Percentiles rank a stretch among this genome's conserved stretches.
Evolutionary conservation across 441 rosid species (phyloP).

Genomic region (Pelargonium myrrhifolium): DNA sequence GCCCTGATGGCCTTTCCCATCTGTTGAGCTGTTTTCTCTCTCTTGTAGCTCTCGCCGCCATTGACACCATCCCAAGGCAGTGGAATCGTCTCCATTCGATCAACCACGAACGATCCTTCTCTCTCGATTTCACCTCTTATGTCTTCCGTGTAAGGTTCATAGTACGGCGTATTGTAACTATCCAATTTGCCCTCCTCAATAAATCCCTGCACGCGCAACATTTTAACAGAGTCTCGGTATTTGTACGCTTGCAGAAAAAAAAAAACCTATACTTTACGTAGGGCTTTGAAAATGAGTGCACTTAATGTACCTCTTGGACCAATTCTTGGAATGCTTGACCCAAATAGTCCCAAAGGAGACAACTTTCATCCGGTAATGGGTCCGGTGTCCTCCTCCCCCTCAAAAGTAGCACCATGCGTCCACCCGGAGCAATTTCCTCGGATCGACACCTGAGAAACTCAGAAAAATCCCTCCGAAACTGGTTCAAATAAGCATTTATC

Average conservation of each 20-base stretch:
- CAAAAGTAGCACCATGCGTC: slow-evolving; percentile 34
- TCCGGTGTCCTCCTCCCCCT: slow-evolving; percentile 30
- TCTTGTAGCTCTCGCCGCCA: slow-evolving; percentile 21
- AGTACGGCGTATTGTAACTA: slow-evolving; percentile 29
- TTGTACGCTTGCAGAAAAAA: no score
- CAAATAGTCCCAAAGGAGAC: slow-evolving; percentile 40
- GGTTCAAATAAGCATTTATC: slow-evolving; percentile 26
- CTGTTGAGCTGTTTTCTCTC: slow-evolving; percentile 24
- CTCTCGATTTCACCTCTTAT: slow-evolving; percentile 27
- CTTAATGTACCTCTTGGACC: slow-evolving; percentile 26
- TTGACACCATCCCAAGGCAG: slow-evolving; percentile 30
- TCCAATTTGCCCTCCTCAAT: slow-evolving; percentile 33
- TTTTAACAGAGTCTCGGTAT: no score
- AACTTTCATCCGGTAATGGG: slow-evolving; percentile 28
- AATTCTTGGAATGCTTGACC: slow-evolving; percentile 39
- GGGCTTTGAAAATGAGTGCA: no score
- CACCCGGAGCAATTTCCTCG: slow-evolving; percentile 28
- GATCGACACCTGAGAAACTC: slow-evolving; percentile 30
- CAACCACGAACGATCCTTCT: slow-evolving; percentile 32
- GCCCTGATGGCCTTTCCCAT: slow-evolving; percentile 30
- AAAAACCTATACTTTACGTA: no score
- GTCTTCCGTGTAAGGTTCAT: slow-evolving; percentile 32
- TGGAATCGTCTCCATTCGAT: slow-evolving; percentile 15
- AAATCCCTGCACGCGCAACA: slow-evolving; percentile 21
- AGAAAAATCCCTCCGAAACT: slow-evolving; percentile 36